Base-by-base conservation (phyloP, 139 green algal species). In the Chlorella sp. region DNA sequence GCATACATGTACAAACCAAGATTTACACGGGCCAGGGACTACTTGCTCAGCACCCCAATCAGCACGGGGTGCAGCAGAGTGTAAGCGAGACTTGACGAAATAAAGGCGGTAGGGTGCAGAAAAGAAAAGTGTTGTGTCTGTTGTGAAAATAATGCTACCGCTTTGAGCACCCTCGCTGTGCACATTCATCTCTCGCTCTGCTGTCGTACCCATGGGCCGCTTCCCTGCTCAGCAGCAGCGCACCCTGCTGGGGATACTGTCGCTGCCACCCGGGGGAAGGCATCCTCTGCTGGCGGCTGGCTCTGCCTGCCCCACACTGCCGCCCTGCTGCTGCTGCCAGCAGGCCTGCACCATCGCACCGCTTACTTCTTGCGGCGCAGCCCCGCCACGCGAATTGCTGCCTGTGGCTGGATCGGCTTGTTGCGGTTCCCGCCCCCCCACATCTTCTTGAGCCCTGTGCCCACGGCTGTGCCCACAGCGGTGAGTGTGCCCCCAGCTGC, bases 331-430 rank as follows among this genome's bases (percentile, higher is more conserved):
- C 80, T 15, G n/a, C 48, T 85, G 48, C 79, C 15, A 30, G 15
- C 28, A 26, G 15, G n/a, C 30, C 48, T 37, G 4, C 53, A 26
- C 32, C 32, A 12, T 5, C 0, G 42, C 0, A 2, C 26, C 79
- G 0, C 16, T 88, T 40, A 88, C 68, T 77, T 78, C 83, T 88
- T 88, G 84, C 84, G 84, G 26, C 84, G 84, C 84, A 88, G 84
- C 34, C 84, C 84, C 12, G 68, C 68, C 28, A 81, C 68, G 3
- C 84, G 84, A 15, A 57, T 40, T 30, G 1, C 40, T 19, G 64
- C 68, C 84, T 48, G 71, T 16, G 84, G 68, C 68, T 39, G 57
- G 34, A 88, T 61, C 34, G 84, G 84, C 66, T 88, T 80, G 84
- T 86, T 86, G 82, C 80, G 42, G 30, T 40, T 39, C 15, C 42